Base-by-base conservation (phyloP, 345 rosid genomes). In the Hibiscus mutabilis region DNA sequence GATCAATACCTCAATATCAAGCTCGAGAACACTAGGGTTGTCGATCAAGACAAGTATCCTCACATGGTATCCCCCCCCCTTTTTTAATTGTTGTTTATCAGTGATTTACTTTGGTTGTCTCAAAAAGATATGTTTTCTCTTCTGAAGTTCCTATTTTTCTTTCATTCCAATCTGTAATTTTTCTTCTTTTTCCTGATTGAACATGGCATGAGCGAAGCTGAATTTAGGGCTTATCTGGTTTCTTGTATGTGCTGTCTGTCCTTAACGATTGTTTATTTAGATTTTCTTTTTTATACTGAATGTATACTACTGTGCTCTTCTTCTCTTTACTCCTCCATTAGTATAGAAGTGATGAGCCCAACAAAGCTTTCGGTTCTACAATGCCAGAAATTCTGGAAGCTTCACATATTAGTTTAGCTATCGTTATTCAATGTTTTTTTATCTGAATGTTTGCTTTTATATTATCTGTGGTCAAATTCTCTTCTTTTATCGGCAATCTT, bases 1-100 rank as follows among this genome's bases (percentile, higher is more conserved):
- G 99, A 92, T 84, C 99, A 96, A 77, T 96, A 96, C 78, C 97
- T 96, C 60, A 96, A 96, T 74, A 92, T 96, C 88, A 96, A 96
- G 86, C 98, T 96, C 42, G 99, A 96, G 89, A 96, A 92, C 75
- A 96, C 99, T 58, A 89, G 97, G 76, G 99, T 92, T 79, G 98
- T 96, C 74, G 99, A 96, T 84, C 97, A 92, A 74, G 99, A 96
- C 90, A 91, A 92, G 86, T 87, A 89, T 76, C 99, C 99, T 78
- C 99, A 96, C 86, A 96, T 96, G 99, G 99, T 96, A 82, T 33
- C 2, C 21, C 6, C 33, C 46, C 14, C 51, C 27, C n/a, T 46
- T 25, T 35, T 18, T 19, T 19, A 2, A 15, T 16, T 31, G 7
- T 7, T 3, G 1, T 47, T 35, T 35, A 2, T 4, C 33, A 31